Percentiles rank a stretch among this genome's conserved stretches.
These are phyloP conservation scores for Trichophyton simii DNA, from an alignment of 2,329 filamentous ascomycete genomes.

Conservation along the genomic window DNA sequence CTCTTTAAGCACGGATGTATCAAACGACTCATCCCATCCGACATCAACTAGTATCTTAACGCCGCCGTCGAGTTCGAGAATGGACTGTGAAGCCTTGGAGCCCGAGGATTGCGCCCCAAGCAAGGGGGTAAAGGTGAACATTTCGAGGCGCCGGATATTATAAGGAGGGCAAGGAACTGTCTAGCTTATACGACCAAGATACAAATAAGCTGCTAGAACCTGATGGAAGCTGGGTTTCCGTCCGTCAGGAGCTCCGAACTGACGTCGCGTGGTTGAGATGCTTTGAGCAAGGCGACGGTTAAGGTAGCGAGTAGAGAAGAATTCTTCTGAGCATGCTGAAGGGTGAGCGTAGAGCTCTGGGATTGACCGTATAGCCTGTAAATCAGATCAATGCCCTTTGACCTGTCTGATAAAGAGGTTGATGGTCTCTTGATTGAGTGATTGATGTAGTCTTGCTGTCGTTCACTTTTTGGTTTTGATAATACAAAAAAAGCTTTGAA, in stretches of 20 bases:
- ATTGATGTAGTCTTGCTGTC: background rate
- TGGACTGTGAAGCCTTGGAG: conserved; percentile 80
- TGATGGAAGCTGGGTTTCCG: background rate
- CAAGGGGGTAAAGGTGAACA: conserved; percentile 94
- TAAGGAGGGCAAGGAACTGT: background rate
- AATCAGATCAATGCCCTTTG: background rate
- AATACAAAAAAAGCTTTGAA: background rate
- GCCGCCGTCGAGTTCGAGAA: conserved; percentile 89
- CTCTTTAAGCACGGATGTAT: conserved; percentile 66
- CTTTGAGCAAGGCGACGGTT: background rate
- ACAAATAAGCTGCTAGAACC: background rate
- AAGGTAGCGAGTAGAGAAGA: background rate
- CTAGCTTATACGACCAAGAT: background rate
- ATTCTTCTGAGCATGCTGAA: background rate
- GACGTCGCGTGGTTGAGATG: background rate
- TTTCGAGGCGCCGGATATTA: conserved; percentile 27
- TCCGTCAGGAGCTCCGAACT: background rate
- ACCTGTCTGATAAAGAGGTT: background rate
- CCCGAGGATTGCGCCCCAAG: conserved; percentile 73
- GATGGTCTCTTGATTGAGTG: background rate
- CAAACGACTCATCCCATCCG: conserved; percentile 90
- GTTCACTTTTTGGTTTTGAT: background rate
- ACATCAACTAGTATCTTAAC: conserved; percentile 92
- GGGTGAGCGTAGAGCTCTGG: background rate
- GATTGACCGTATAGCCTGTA: background rate